Evolutionary conservation across 805 yeast genomes (phyloP).

Genomic region (Ogataea trehalophila): DNA sequence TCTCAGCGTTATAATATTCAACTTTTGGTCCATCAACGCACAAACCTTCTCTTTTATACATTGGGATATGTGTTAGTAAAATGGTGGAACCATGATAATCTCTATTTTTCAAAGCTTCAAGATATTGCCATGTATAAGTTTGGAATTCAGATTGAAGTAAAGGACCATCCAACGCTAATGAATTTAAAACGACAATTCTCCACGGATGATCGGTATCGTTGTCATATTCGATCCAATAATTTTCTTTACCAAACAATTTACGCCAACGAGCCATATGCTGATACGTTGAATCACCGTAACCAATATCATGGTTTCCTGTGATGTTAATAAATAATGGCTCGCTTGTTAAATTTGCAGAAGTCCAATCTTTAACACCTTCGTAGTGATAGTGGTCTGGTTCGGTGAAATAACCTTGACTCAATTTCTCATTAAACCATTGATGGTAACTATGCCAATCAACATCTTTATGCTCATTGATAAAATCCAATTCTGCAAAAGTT

Average conservation of each 20-base stretch:
- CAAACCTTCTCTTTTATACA: slow-evolving; percentile 74
- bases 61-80: slow-evolving; percentile 83
- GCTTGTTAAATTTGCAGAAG: slow-evolving; percentile 31
- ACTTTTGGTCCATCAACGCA: slow-evolving; percentile 85
- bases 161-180: slow-evolving; percentile 86
- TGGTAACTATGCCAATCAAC: slow-evolving; percentile 50
- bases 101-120: slow-evolving; percentile 50
- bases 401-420: slow-evolving; percentile 29
- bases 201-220: slow-evolving; percentile 64
- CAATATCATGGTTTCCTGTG: slow-evolving; percentile 95
- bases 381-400: slow-evolving; percentile 39
- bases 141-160: slow-evolving; percentile 69
- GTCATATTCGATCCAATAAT: slow-evolving; percentile 72
- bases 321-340: slow-evolving; percentile 74
- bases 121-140: slow-evolving; percentile 66
- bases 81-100: slow-evolving; percentile 75
- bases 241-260: slow-evolving; percentile 75
- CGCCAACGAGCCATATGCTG: slow-evolving; percentile 83
- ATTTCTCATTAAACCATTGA: slow-evolving; percentile 27
- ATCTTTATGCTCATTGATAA: slow-evolving; percentile 44
- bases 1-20: slow-evolving; percentile 49
- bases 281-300: slow-evolving; percentile 93
- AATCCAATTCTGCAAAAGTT: slow-evolving; percentile 43
- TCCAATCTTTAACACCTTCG: slow-evolving; percentile 66
- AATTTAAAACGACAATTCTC: slow-evolving; percentile 84